Percentiles rank a stretch among this genome's conserved stretches.
Evolutionary conservation across 305 asterid genomes (phyloP).

Genomic region (Solanum hybrid): DNA sequence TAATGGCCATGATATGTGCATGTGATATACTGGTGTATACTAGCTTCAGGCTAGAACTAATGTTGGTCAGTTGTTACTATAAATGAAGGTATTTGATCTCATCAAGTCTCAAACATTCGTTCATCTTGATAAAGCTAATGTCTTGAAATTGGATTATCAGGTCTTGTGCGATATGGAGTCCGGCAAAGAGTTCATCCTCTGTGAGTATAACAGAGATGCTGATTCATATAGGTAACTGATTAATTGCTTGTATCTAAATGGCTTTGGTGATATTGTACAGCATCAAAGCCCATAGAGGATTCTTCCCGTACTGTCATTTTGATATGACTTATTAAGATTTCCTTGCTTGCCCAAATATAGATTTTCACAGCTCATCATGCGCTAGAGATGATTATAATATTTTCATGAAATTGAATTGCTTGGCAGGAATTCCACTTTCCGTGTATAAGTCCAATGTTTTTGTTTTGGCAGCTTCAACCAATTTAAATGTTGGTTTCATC

Average conservation of each 20-base stretch:
- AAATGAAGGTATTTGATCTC: neutral
- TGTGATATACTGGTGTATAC: neutral
- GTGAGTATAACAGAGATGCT: conserved; percentile 97
- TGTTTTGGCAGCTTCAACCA: neutral
- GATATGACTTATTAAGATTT: neutral
- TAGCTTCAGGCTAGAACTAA: neutral
- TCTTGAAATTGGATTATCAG: conserved; percentile 29
- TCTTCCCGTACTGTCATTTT: neutral
- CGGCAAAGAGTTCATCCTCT: conserved; percentile 82
- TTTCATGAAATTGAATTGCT: neutral
- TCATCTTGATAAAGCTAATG: conserved; percentile 1
- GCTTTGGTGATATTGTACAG: neutral
- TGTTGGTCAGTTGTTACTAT: neutral
- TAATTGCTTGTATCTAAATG: neutral
- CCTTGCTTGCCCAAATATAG: neutral
- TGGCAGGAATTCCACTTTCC: neutral
- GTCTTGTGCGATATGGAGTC: conserved; percentile 66
- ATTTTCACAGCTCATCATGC: neutral
- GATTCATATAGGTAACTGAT: conserved; percentile 82
- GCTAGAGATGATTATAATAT: neutral
- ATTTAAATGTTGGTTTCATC: neutral
- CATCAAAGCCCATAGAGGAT: neutral
- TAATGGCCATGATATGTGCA: neutral
- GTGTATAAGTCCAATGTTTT: neutral
- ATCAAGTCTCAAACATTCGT: neutral